Evolutionary conservation across 192 early-diverging fungal genomes (phyloP).

Genomic region (Chytriomyces confervae): DNA sequence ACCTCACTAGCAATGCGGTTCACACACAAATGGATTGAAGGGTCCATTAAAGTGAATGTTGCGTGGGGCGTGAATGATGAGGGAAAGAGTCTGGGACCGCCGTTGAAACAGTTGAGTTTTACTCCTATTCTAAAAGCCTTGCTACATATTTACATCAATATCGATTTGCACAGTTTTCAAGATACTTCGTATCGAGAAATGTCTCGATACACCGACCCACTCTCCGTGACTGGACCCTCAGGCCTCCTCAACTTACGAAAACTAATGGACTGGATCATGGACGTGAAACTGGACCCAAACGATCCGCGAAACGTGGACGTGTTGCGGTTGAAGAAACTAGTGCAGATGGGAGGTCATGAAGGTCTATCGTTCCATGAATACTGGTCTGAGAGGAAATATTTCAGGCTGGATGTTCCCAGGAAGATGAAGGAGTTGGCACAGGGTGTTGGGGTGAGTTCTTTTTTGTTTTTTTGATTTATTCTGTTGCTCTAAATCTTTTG

Average conservation of each 20-base stretch:
- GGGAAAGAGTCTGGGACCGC: slow-evolving; percentile 45
- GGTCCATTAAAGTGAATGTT: slow-evolving; percentile 40
- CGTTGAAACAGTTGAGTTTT: slow-evolving; percentile 34
- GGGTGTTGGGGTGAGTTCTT: slow-evolving; percentile 48
- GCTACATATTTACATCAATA: slow-evolving; percentile 15
- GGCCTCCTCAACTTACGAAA: slow-evolving; percentile 45
- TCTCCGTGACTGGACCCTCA: slow-evolving; percentile 30
- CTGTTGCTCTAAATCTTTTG: background rate
- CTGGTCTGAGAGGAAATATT: slow-evolving; percentile 45
- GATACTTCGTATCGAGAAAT: background rate
- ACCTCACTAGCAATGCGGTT: background rate
- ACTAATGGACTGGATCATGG: slow-evolving; percentile 53
- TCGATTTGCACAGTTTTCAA: slow-evolving; percentile 23
- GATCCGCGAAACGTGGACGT: slow-evolving; percentile 54
- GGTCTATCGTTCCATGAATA: slow-evolving; percentile 39
- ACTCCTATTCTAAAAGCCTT: background rate
- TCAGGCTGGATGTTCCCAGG: slow-evolving; percentile 49
- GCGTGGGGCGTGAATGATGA: slow-evolving; percentile 53
- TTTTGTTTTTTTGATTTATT: background rate
- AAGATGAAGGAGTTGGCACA: slow-evolving; percentile 40
- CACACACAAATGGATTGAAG: slow-evolving; percentile 38
- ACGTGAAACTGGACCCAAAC: slow-evolving; percentile 52
- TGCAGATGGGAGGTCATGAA: slow-evolving; percentile 37
- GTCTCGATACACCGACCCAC: slow-evolving; percentile 37
- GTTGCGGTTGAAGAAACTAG: slow-evolving; percentile 42